Evolutionary conservation across 208 protist genomes (phyloP).

Genomic region (Phytomonas sp.): DNA sequence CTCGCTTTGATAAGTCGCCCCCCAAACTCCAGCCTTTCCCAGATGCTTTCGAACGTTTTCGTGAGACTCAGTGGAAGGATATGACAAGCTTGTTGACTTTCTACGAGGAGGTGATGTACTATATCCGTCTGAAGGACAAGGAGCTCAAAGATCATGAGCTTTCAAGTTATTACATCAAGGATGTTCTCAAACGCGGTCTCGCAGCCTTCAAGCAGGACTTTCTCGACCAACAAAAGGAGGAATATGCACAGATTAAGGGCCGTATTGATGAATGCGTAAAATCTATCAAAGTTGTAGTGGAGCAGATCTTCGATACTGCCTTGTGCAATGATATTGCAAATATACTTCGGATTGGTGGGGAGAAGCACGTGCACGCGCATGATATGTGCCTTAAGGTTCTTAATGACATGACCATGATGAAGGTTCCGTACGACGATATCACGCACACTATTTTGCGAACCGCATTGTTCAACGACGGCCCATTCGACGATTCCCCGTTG

Average conservation of each 20-base stretch:
- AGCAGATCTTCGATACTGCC: conserved; percentile 54
- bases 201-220: conserved; percentile 85
- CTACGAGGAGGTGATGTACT: conserved; percentile 83
- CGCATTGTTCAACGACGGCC: conserved; percentile 68
- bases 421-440: conserved; percentile 57
- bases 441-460: conserved; percentile 68
- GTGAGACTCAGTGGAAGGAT: conserved; percentile 50
- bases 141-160: conserved; percentile 59
- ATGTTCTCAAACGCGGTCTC: conserved; percentile 81
- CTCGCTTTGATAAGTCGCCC: conserved; percentile 19
- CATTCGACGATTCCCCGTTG: conserved; percentile 78
- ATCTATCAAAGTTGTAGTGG: conserved; percentile 39
- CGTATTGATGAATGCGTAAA: conserved; percentile 62
- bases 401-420: conserved; percentile 84
- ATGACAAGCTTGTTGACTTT: conserved; percentile 43
- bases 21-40: conserved; percentile 10
- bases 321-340: conserved; percentile 86
- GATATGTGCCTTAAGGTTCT: conserved; percentile 67
- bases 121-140: conserved; percentile 41
- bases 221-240: conserved; percentile 71
- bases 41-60: conserved; percentile 62
- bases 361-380: conserved; percentile 60
- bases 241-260: conserved; percentile 52
- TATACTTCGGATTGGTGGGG: conserved; percentile 76
- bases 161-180: conserved; percentile 79